A percentile compares a stretch with the other conserved stretches of the same genome.
phyloP scores from a whole-genome alignment of 2,329 filamentous ascomycete species.

The Aspergillus udagawae region DNA sequence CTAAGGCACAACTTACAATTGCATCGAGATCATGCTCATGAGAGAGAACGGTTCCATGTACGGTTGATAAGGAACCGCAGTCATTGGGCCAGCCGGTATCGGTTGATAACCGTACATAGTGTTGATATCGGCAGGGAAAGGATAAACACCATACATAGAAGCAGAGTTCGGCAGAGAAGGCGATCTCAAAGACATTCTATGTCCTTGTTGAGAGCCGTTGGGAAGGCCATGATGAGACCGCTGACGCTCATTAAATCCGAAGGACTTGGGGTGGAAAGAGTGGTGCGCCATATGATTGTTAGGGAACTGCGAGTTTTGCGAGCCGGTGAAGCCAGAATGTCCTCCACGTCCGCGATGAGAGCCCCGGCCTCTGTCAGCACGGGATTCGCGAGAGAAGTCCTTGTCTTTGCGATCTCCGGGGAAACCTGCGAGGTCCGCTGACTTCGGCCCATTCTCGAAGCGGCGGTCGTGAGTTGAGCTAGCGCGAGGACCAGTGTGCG shows the following conservation, averaged over 20 bases:
- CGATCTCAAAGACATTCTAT: constrained; percentile 53
- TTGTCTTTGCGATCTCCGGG: constrained; percentile 31
- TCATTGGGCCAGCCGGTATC: constrained; percentile 52
- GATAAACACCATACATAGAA: constrained; percentile 47
- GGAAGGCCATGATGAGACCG: constrained; percentile 36
- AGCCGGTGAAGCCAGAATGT: constrained; percentile 30
- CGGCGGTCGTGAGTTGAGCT: constrained; percentile 31
- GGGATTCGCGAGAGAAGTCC: constrained; percentile 34
- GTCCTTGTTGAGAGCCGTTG: constrained; percentile 41
- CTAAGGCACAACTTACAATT: constrained; percentile 47
- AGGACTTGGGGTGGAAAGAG: constrained; percentile 38
- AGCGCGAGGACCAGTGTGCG: constrained; percentile 29
- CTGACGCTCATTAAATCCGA: constrained; percentile 40
- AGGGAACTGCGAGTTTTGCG: constrained; percentile 37
- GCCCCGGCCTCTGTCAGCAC: constrained; percentile 37
- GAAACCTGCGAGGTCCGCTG: constrained; percentile 32
- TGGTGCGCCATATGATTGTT: constrained; percentile 39
- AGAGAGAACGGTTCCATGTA: constrained; percentile 57
- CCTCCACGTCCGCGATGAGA: constrained; percentile 40
- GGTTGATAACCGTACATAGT: constrained; percentile 56
- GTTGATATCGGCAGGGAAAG: constrained; percentile 43
- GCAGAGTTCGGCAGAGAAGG: constrained; percentile 58
- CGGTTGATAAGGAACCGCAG: constrained; percentile 54
- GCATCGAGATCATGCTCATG: constrained; percentile 56
- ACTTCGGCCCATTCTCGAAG: constrained; percentile 36